Conservation (phyloP, 1,139 yeast genomes). For the Zygotorulaspora mrakii region DNA sequence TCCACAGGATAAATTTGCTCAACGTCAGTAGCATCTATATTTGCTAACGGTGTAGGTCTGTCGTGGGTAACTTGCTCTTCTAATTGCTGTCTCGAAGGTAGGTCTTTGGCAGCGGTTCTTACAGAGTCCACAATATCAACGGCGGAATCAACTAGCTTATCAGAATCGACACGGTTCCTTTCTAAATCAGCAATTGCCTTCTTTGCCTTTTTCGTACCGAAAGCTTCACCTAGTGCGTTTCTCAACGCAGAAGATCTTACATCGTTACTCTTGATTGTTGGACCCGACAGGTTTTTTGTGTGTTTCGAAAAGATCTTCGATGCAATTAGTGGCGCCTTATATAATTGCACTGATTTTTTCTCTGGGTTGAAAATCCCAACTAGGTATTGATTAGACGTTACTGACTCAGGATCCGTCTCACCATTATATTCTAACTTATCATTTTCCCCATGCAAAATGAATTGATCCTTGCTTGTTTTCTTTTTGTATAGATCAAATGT, state of each 20-base stretch:
- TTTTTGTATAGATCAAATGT: slow-evolving; percentile 61
- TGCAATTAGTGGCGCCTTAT: slow-evolving; percentile 56
- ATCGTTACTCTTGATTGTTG: slow-evolving; percentile 53
- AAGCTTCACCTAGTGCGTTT: slow-evolving; percentile 86
- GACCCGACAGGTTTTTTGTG: slow-evolving; percentile 53
- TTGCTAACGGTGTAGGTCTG: slow-evolving; percentile 79
- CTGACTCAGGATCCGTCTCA: slow-evolving; percentile 35
- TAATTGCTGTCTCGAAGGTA: slow-evolving; percentile 65
- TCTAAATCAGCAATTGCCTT: slow-evolving; percentile 79
- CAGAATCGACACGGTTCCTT: slow-evolving; percentile 83
- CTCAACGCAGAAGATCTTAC: slow-evolving; percentile 57
- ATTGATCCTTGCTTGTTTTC: slow-evolving; percentile 41
- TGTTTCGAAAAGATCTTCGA: slow-evolving; percentile 52
- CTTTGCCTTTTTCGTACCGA: slow-evolving; percentile 96
- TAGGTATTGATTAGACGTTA: slow-evolving; percentile 48
- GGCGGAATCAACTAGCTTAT: slow-evolving; percentile 67
- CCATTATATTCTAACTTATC: slow-evolving; percentile 73
- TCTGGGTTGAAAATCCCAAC: slow-evolving; percentile 70
- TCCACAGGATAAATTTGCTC: slow-evolving; percentile 77
- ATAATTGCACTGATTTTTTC: slow-evolving; percentile 55
- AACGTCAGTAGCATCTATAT: slow-evolving; percentile 71
- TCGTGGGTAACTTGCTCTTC: slow-evolving; percentile 53
- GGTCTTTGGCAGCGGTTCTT: slow-evolving; percentile 59
- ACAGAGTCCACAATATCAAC: slow-evolving; percentile 81
- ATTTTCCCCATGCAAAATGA: slow-evolving; percentile 73